Evolutionary conservation across 441 rosid genomes (phyloP).

Genomic region (Populus hybrid): DNA sequence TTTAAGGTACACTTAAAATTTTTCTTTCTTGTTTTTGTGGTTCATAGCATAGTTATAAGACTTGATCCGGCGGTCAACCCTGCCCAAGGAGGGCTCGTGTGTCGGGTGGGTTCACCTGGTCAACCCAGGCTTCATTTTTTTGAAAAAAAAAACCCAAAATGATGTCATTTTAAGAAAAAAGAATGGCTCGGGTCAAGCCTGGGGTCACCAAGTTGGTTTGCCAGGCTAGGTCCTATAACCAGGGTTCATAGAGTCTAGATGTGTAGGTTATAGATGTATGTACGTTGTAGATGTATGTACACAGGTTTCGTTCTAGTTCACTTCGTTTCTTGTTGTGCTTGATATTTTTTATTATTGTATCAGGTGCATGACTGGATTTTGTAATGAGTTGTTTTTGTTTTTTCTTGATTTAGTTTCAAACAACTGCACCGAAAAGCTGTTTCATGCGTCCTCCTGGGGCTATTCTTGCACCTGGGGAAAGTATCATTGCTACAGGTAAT

Average conservation of each 20-base stretch:
- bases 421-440: slow-evolving; percentile 50
- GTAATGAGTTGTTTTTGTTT: neutral
- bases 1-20: slow-evolving; percentile 57
- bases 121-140: neutral
- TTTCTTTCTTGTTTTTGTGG: neutral
- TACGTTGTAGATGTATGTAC: neutral
- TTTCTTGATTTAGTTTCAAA: slow-evolving; percentile 50
- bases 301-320: neutral
- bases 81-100: neutral
- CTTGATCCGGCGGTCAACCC: neutral
- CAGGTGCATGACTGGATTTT: neutral
- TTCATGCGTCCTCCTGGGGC: slow-evolving; percentile 81
- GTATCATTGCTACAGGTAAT: slow-evolving; percentile 62
- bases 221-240: neutral
- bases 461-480: slow-evolving; percentile 67
- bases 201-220: neutral
- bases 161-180: no score
- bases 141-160: no score
- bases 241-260: neutral
- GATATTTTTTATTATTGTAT: neutral
- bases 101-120: neutral
- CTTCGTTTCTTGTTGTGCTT: neutral
- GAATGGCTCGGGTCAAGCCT: neutral
- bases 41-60: neutral
- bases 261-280: neutral